A percentile compares a stretch with the other conserved stretches of the same genome.
phyloP scores from a whole-genome alignment of 495 filamentous ascomycete species.

The Pyrenopolyporus hunteri region DNA sequence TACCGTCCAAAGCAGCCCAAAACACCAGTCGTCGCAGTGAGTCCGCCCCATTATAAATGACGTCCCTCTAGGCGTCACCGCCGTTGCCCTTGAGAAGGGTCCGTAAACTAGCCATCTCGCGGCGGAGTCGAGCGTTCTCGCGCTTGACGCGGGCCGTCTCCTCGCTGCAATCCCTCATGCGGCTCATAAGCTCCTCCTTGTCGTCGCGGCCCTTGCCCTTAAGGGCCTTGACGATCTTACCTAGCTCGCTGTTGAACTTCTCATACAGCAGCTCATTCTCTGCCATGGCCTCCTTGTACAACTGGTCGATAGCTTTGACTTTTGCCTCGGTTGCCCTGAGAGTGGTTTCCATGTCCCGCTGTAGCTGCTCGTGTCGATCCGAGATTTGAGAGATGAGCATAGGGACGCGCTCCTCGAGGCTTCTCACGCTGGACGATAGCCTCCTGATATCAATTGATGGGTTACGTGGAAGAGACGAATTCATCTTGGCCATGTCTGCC shows the following conservation, averaged over 20 bases:
- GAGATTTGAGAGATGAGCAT: constrained; percentile 65
- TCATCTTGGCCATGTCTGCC: constrained; percentile 75
- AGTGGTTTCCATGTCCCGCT: constrained; percentile 70
- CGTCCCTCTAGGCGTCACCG: constrained; percentile 43
- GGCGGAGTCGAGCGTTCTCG: constrained; percentile 69
- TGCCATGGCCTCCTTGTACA: constrained; percentile 85
- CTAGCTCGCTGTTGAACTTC: constrained; percentile 88
- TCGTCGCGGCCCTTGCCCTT: constrained; percentile 70
- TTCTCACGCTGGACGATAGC: constrained; percentile 61
- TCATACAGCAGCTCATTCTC: constrained; percentile 96
- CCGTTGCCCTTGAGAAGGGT: constrained; percentile 50
- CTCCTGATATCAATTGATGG: constrained; percentile 51
- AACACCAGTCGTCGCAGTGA: constrained; percentile 33
- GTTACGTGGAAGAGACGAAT: constrained; percentile 50
- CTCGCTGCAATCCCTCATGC: constrained; percentile 68
- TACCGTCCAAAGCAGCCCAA: constrained; percentile 35
- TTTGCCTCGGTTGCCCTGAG: constrained; percentile 76
- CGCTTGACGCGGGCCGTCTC: constrained; percentile 75
- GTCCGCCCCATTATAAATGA: constrained; percentile 21
- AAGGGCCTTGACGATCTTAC: constrained; percentile 77
- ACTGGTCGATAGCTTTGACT: constrained; percentile 81
- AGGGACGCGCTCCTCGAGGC: constrained; percentile 70
- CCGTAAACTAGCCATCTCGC: constrained; percentile 59
- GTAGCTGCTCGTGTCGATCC: constrained; percentile 63
- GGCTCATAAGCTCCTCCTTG: constrained; percentile 72